Evolutionary conservation across 306 rosid genomes (phyloP), one percentile per base, ranked within the genome.

Genomic region (Potentilla sterilis): DNA sequence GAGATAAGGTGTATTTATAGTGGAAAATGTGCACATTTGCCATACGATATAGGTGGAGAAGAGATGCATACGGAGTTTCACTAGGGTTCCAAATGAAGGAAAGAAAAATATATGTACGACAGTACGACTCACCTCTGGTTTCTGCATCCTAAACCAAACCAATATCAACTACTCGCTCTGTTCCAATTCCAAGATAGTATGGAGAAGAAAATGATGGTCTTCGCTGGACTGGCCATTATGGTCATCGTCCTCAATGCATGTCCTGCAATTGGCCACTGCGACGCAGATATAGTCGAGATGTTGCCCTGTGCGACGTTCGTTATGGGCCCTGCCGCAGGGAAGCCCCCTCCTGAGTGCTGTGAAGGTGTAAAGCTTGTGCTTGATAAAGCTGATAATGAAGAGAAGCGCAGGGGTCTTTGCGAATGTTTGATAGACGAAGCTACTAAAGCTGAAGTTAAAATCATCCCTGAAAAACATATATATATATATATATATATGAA

Each of bases 301-400:
- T 0, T n/a, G 51, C 75, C 80, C 7, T 83, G 86, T 32, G 42
- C 14, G 10, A 2, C 16, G 7, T 79, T 58, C 73, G 34, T 71
- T 72, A 40, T 22, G 61, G 78, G 76, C 18, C 5, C 55, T 16
- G 79, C 40, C 11, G 41, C 48, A 8, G 66, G 54, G 2, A 11
- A 21, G 9, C 83, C 83, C 13, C 11, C 47, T 13, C 6, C 28
- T 19, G 1, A 6, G 2, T 72, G 86, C 42, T 79, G 86, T 46
- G 2, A 3, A 0, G 77, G 78, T 16, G 46, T 43, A 0, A 34
- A 43, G 5, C 13, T 0, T 2, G 52, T 83, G 70, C 21, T 54
- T 22, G 10, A 11, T 19, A 21, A 4, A 51, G 77, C 79, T 21
- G 19, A 24, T 16, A 58, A 76, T 65, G 41, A 58, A 6, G 47